Evolutionary conservation across 2,329 filamentous ascomycete species (phyloP).

Genomic region (Phaeosphaeriaceae sp.): DNA sequence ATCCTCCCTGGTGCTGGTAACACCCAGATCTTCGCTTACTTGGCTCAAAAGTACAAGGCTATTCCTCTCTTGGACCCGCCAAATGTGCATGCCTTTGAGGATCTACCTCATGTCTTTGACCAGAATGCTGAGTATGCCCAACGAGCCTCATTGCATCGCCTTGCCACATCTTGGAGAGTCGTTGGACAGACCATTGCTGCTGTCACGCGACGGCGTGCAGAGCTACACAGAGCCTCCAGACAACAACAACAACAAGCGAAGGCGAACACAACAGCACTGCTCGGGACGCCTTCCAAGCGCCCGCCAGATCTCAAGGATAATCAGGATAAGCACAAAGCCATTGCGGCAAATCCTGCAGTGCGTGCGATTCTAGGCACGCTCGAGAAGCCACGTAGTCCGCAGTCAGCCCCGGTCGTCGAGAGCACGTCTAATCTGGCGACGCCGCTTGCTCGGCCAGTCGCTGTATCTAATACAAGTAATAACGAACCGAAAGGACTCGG

Average conservation of each 20-base stretch:
- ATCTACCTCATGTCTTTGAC: constrained; percentile 55
- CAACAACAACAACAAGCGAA: constrained; percentile 32
- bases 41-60: constrained; percentile 55
- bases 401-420: constrained; percentile 48
- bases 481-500: constrained; percentile 16
- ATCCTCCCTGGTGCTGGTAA: constrained; percentile 54
- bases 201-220: constrained; percentile 54
- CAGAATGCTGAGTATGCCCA: constrained; percentile 64
- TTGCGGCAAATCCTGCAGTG: constrained; percentile 39
- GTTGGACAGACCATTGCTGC: constrained; percentile 60
- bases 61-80: constrained; percentile 49
- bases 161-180: constrained; percentile 68
- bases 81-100: constrained; percentile 45
- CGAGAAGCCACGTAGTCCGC: constrained; percentile 30
- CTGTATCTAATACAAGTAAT: constrained; percentile 7
- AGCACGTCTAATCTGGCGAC: constrained; percentile 65
- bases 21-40: constrained; percentile 49
- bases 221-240: constrained; percentile 38
- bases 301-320: constrained; percentile 22
- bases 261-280: constrained; percentile 13
- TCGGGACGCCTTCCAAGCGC: constrained; percentile 14
- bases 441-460: constrained; percentile 59
- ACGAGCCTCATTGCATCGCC: constrained; percentile 56
- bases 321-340: constrained; percentile 30
- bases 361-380: constrained; percentile 43